Percentiles rank a stretch among this genome's conserved stretches.
These are phyloP conservation scores for Posidonia oceanica DNA, from an alignment of 116 monocot genomes.

Conservation along the genomic window DNA sequence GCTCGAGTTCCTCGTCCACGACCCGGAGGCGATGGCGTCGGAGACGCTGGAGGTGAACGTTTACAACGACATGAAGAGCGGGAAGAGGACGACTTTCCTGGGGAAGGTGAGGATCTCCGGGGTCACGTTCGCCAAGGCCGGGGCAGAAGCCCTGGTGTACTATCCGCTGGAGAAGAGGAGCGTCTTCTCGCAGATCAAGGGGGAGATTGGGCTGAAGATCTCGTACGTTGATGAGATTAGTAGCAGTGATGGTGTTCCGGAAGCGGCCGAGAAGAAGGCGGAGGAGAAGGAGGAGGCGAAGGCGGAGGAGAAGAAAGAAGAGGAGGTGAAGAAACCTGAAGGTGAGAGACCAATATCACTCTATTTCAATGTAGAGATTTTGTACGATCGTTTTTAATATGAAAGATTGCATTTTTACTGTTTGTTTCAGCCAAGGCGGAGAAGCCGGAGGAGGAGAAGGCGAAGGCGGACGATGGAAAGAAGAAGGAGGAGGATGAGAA, in stretches of 20 bases:
- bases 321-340: constrained; percentile 11
- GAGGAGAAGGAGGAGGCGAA: background rate
- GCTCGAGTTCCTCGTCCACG: constrained; percentile 80
- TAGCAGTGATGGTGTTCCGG: background rate
- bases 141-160: constrained; percentile 50
- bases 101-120: constrained; percentile 84
- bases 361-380: too few species aligned
- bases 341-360: constrained; percentile 1
- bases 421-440: background rate
- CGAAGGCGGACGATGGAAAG: constrained; percentile 8
- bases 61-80: constrained; percentile 80
- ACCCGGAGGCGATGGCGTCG: constrained; percentile 45
- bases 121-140: constrained; percentile 35
- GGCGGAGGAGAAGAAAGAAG: constrained; percentile 9
- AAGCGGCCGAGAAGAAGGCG: background rate
- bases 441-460: constrained; percentile 22
- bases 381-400: too few species aligned
- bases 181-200: constrained; percentile 88
- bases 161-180: constrained; percentile 96
- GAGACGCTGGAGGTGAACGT: constrained; percentile 74
- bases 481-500: constrained; percentile 17
- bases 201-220: constrained; percentile 79
- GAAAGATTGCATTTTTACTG: too few species aligned
- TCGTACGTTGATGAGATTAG: constrained; percentile 45
- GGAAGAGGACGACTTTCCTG: constrained; percentile 51